phyloP scores from a whole-genome alignment of 2,329 filamentous ascomycete genomes.

The Diaporthe eres region DNA sequence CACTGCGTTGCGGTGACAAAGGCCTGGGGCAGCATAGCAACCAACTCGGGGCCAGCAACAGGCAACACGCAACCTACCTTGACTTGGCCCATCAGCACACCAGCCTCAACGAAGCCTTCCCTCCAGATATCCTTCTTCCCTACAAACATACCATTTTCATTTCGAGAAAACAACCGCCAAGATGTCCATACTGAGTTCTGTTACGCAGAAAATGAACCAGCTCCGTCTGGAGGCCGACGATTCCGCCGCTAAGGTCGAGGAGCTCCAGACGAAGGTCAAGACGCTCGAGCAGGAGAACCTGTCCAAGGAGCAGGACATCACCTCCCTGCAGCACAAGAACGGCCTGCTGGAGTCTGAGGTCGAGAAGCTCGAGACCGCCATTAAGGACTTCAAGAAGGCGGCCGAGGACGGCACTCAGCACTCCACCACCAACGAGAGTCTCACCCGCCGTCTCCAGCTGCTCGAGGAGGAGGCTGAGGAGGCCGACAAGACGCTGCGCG shows the following conservation, averaged over 20 bases:
- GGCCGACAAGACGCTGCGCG: conserved; percentile 94
- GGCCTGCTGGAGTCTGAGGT: conserved; percentile 89
- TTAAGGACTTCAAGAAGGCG: conserved; percentile 90
- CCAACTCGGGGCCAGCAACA: conserved; percentile 15
- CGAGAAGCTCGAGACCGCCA: conserved; percentile 87
- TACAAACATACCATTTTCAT: not conserved
- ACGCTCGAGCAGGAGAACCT: conserved; percentile 93
- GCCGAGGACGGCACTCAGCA: conserved; percentile 86
- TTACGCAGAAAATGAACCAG: conserved; percentile 87
- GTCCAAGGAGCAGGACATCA: conserved; percentile 98
- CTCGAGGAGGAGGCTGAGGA: conserved; percentile 98
- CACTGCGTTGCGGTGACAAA: conserved; percentile 17
- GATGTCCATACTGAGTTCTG: conserved; percentile 47
- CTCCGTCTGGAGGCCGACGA: conserved; percentile 96
- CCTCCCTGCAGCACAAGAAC: conserved; percentile 96
- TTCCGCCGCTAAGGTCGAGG: conserved; percentile 83
- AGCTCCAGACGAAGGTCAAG: conserved; percentile 91
- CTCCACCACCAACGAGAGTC: conserved; percentile 90
- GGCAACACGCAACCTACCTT: not conserved
- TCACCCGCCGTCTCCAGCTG: conserved; percentile 93
- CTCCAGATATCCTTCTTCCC: not conserved
- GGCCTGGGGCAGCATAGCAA: conserved; percentile 16
- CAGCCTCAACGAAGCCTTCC: conserved; percentile 3
- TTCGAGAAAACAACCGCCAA: conserved; percentile 29
- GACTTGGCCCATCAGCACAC: not conserved